Evolutionary conservation across 495 filamentous ascomycete genomes (phyloP).

Genomic region (Trichoderma gamsii): DNA sequence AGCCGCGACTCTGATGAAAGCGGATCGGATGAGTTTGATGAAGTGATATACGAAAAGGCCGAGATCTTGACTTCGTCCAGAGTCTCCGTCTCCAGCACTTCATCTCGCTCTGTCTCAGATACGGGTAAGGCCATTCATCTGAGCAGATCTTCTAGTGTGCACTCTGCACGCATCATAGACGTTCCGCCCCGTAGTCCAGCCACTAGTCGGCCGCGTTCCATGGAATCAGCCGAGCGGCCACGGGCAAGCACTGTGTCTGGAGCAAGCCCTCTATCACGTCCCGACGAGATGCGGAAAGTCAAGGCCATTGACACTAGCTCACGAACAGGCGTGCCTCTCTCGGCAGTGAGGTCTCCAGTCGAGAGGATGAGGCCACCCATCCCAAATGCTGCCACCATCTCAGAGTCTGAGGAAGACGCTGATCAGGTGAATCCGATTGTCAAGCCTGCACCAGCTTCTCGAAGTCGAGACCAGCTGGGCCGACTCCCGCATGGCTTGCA

Average conservation of each 20-base stretch:
- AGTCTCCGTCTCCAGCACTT: constrained; percentile 46
- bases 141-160: constrained; percentile 43
- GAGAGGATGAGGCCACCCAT: constrained; percentile 18
- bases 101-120: constrained; percentile 37
- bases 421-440: constrained; percentile 15
- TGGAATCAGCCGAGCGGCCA: constrained; percentile 34
- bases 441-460: not conserved
- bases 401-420: constrained; percentile 29
- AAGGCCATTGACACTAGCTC: constrained; percentile 8
- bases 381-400: constrained; percentile 24
- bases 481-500: constrained; percentile 16
- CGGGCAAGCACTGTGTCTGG: constrained; percentile 31
- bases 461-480: constrained; percentile 16
- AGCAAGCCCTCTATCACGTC: constrained; percentile 34
- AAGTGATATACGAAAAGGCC: constrained; percentile 22
- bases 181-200: constrained; percentile 45
- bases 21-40: constrained; percentile 11
- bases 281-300: constrained; percentile 32
- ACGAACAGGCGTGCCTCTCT: not conserved
- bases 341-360: not conserved
- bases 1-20: constrained; percentile 1
- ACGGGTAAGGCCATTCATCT: constrained; percentile 31
- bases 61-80: constrained; percentile 50
- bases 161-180: constrained; percentile 49
- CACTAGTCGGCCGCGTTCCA: constrained; percentile 37